A percentile compares a stretch with the other conserved stretches of the same genome.
Evolutionary conservation across 129 eudicot species (phyloP).

Genomic region (Centrapalus pauciflorus): DNA sequence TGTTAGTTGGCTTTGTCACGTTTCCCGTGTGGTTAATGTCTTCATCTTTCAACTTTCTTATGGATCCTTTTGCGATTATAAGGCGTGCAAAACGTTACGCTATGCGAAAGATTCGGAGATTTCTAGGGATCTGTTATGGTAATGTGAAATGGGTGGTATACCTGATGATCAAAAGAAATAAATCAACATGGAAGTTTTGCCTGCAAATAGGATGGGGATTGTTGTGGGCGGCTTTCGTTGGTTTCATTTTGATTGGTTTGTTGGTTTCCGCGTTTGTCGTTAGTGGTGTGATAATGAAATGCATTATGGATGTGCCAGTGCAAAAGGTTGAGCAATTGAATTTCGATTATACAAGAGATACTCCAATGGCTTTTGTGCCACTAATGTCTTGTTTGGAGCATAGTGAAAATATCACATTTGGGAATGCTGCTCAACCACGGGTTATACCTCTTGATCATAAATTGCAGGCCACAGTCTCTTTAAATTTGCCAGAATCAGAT

Average conservation of each 20-base stretch:
- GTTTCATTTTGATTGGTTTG: conserved; percentile 40
- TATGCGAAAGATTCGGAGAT: conserved; percentile 5
- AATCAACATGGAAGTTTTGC: conserved; percentile 28
- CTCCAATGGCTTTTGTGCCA: conserved; percentile 58
- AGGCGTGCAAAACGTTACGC: conserved; percentile 7
- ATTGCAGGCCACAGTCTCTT: conserved; percentile 42
- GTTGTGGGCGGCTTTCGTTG: conserved; percentile 39
- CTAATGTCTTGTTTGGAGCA: conserved; percentile 23
- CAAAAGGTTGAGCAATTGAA: conserved; percentile 28
- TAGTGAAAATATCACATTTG: conserved; percentile 2
- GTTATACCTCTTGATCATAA: conserved; percentile 45
- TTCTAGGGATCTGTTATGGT: conserved; percentile 16
- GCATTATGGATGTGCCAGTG: conserved; percentile 38
- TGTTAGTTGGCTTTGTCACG: conserved; percentile 36
- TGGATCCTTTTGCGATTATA: conserved; percentile 40
- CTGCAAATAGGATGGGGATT: conserved; percentile 38
- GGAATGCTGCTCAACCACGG: conserved; percentile 10
- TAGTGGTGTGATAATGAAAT: conserved; percentile 33
- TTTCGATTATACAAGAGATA: conserved; percentile 58
- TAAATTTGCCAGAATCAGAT: conserved; percentile 65
- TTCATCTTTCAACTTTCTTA: conserved; percentile 28
- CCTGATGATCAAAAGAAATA: conserved; percentile 31
- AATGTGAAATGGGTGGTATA: conserved; percentile 24
- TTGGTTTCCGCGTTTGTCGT: conserved; percentile 34
- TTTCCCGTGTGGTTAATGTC: conserved; percentile 38